Evolutionary conservation across 1,284 basidiomycete species (phyloP).

Genomic region (Marasmius sp.): DNA sequence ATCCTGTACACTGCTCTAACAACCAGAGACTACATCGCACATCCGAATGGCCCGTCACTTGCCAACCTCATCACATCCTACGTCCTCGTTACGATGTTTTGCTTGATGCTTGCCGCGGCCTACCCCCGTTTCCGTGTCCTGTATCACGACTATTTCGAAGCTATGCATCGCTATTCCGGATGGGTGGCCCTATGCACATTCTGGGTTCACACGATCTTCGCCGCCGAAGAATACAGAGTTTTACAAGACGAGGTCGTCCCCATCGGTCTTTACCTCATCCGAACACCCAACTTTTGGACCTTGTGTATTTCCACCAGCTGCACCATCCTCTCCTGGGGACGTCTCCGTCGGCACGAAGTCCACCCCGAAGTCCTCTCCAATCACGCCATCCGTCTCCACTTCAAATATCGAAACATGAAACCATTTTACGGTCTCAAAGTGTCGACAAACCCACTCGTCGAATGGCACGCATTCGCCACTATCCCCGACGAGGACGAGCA

Average conservation of each 20-base stretch:
- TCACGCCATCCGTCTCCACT: constrained; percentile 35
- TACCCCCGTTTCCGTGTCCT: constrained; percentile 29
- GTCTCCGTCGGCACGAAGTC: constrained; percentile 25
- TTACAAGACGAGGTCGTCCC: constrained; percentile 17
- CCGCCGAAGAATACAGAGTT: constrained; percentile 12
- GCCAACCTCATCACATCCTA: constrained; percentile 25
- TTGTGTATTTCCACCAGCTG: constrained; percentile 31
- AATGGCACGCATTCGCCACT: constrained; percentile 36
- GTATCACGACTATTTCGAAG: constrained; percentile 35
- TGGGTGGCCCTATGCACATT: constrained; percentile 32
- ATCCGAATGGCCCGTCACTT: constrained; percentile 17
- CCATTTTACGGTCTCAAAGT: constrained; percentile 32
- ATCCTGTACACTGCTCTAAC: constrained; percentile 29
- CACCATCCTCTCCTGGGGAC: constrained; percentile 33
- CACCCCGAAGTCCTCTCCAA: constrained; percentile 31
- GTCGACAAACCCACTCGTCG: constrained; percentile 28
- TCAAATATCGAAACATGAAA: constrained; percentile 31
- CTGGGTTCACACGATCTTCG: constrained; percentile 26
- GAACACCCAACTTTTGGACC: constrained; percentile 32
- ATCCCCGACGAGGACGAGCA: constrained; percentile 28
- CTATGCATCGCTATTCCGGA: constrained; percentile 31
- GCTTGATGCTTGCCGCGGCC: constrained; percentile 29
- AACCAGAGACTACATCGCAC: constrained; percentile 27
- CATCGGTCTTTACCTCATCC: constrained; percentile 24
- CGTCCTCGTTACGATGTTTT: constrained; percentile 27